Evolutionary conservation across 2,329 filamentous ascomycete species (phyloP).

Genomic region (Didymosphaeria variabile): DNA sequence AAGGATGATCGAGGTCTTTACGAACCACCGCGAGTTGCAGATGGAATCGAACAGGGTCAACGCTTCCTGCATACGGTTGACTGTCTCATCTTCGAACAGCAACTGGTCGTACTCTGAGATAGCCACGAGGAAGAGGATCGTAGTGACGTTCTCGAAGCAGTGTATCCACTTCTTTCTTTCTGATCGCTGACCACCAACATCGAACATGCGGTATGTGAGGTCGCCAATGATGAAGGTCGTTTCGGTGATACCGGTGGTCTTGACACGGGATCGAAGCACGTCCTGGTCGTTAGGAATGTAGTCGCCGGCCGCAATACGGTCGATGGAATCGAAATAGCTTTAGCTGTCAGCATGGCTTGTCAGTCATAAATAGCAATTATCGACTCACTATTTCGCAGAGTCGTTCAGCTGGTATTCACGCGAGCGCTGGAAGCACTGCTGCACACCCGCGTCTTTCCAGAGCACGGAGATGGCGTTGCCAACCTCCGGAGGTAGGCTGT

Average conservation of each 20-base stretch:
- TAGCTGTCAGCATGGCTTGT: constrained; percentile 28
- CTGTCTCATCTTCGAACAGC: constrained; percentile 94
- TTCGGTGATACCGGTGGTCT: constrained; percentile 97
- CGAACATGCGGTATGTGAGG: constrained; percentile 96
- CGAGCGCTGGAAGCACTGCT: constrained; percentile 94
- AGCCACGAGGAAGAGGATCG: constrained; percentile 94
- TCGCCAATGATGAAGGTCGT: constrained; percentile 96
- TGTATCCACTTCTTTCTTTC: constrained; percentile 99
- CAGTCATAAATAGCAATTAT: constrained; percentile 3
- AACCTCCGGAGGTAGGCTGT: constrained; percentile 92
- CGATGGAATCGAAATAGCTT: constrained; percentile 96
- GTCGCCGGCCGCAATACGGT: constrained; percentile 87
- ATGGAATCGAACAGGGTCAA: constrained; percentile 76
- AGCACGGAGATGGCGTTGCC: constrained; percentile 90
- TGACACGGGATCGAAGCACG: constrained; percentile 93
- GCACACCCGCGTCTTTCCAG: constrained; percentile 92
- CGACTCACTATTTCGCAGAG: constrained; percentile 89
- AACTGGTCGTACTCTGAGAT: constrained; percentile 98
- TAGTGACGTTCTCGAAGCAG: constrained; percentile 98
- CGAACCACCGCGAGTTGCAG: constrained; percentile 76
- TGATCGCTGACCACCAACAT: constrained; percentile 93
- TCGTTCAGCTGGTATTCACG: constrained; percentile 97
- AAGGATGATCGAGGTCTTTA: constrained; percentile 76
- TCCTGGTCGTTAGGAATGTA: constrained; percentile 97
- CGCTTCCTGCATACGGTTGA: constrained; percentile 77